phyloP scores from a whole-genome alignment of 768 basidiomycete species.

The Panaeolus papilionaceus region DNA sequence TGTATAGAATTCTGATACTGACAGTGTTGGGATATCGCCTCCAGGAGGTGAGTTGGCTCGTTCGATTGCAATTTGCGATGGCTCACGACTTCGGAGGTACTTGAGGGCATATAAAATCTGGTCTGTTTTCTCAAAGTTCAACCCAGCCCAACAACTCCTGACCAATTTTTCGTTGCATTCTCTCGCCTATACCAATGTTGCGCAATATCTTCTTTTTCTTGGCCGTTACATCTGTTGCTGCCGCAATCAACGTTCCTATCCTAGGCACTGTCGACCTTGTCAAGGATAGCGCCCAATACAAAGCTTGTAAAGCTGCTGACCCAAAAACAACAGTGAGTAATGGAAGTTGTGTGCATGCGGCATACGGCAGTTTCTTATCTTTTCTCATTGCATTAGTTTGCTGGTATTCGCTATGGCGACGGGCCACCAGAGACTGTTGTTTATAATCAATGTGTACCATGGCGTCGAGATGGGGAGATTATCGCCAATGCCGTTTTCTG shows the following conservation, averaged over 20 bases:
- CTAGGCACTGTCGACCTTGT: conserved; percentile 21
- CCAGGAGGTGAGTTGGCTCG: too few species aligned
- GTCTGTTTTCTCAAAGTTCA: too few species aligned
- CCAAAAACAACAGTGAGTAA: conserved; percentile 18
- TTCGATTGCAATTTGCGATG: too few species aligned
- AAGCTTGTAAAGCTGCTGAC: conserved; percentile 23
- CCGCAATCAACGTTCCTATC: conserved; percentile 17
- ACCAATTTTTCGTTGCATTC: too few species aligned
- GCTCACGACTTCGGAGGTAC: too few species aligned
- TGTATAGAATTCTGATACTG: too few species aligned
- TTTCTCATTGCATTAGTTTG: conserved; percentile 18
- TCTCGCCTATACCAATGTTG: neutral
- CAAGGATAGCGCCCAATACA: conserved; percentile 23
- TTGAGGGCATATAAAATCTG: too few species aligned
- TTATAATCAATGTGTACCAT: conserved; percentile 28
- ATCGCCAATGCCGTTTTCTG: conserved; percentile 28
- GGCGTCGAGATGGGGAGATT: conserved; percentile 21
- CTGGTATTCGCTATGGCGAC: conserved; percentile 25
- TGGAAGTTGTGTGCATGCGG: too few species aligned
- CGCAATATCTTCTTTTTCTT: neutral
- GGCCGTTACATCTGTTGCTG: neutral
- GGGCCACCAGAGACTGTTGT: conserved; percentile 23
- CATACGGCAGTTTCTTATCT: too few species aligned
- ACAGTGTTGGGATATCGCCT: too few species aligned
- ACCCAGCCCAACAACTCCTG: too few species aligned